Evolutionary conservation across 106 monocot genomes (phyloP).

Genomic region (Dendrobium nobile): DNA sequence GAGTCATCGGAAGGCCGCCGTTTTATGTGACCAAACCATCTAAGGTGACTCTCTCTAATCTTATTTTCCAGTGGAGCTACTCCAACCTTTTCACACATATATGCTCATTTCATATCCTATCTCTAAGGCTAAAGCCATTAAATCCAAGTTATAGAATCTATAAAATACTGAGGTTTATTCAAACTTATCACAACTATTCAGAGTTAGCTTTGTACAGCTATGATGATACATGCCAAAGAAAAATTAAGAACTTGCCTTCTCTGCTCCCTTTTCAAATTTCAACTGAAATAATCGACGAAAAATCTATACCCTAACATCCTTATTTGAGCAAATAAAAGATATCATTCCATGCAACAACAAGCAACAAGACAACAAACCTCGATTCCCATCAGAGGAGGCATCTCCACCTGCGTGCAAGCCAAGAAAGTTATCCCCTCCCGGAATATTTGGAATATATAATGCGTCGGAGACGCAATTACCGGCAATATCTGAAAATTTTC

Average conservation of each 20-base stretch:
- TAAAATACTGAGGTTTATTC: not conserved
- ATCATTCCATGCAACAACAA: not conserved
- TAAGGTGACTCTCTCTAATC: too few relatives aligned
- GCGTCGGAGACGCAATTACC: slow-evolving; percentile 84
- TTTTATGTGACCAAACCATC: too few relatives aligned
- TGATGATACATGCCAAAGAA: not conserved
- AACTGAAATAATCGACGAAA: not conserved
- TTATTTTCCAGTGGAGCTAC: too few relatives aligned
- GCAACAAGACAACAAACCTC: slow-evolving; percentile 36
- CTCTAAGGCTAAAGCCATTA: not conserved
- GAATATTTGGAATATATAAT: slow-evolving; percentile 80
- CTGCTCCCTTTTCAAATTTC: not conserved
- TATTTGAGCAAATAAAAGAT: not conserved
- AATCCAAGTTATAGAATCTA: not conserved
- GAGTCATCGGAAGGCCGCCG: too few relatives aligned
- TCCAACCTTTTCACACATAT: too few relatives aligned
- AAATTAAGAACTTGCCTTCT: not conserved
- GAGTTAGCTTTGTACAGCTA: not conserved
- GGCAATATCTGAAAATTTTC: slow-evolving; percentile 43
- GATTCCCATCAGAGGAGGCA: slow-evolving; percentile 83
- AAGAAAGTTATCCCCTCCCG: slow-evolving; percentile 78
- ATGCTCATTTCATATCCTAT: too few relatives aligned
- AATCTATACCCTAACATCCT: not conserved
- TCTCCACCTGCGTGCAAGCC: slow-evolving; percentile 86
- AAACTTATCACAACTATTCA: not conserved